Evolutionary conservation across 2,329 filamentous ascomycete species (phyloP), one percentile per base, ranked within the genome.

Genomic region (Trichophyton mentagrophytes): DNA sequence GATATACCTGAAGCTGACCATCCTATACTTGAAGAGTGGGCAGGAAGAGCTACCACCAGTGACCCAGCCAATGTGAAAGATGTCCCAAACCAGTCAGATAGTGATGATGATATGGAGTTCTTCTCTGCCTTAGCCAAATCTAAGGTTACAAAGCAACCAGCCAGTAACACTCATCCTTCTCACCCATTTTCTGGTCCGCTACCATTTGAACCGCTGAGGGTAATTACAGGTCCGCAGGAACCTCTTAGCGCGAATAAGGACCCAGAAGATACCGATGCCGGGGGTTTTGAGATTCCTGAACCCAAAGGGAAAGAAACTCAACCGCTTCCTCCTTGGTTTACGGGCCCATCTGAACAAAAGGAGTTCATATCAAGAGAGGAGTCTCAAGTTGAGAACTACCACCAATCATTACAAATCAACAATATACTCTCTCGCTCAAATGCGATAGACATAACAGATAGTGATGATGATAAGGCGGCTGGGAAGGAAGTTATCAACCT

Each of bases 121-220:
- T 83, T 89, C 69, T 80, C 88, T 36, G 86, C 89, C 0, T 73
- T 96, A 57, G 85, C 85, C 8, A 86, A 85, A 64, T 87, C 88
- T 20, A 85, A 86, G 62, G 82, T 81, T 65, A 78, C 79, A 61
- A 82, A 84, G 69, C 79, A 79, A 46, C 66, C 65, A 33, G 66
- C 65, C 13, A 64, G 68, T 69, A 71, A 65, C 70, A 27, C 68
- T 3, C 70, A 75, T 20, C 68, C 76, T 2, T 68, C 73, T 40
- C 83, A 84, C 66, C 79, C 83, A 2, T 88, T 95, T 68, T 83
- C 83, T 65, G 92, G 92, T 0, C 90, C 91, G 0, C 73, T 99
- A 3, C 93, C 93, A 0, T 99, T 99, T 68, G 90, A 96, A 66
- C 92, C 81, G 58, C 75, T 86, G 5, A 80, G 90, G 69, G 42